phyloP scores from a whole-genome alignment of 257 asterid genomes.

The Solanum clarkiae region DNA sequence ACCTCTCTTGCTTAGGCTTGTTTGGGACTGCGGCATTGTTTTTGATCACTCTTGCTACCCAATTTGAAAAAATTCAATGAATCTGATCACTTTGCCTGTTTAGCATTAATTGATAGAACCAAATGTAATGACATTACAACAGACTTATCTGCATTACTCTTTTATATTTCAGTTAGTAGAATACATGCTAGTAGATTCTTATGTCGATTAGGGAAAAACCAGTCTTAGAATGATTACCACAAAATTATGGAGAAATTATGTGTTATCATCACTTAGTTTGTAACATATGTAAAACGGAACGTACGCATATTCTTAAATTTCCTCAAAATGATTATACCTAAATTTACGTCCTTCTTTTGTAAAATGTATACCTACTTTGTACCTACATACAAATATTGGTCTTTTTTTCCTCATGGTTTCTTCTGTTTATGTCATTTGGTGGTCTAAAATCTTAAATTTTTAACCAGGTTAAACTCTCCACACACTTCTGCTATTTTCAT shows the following conservation, averaged over 20 bases:
- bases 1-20: background rate
- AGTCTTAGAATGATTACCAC: background rate
- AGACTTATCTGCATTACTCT: background rate
- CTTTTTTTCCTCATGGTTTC: background rate
- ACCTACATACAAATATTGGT: background rate
- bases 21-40: background rate
- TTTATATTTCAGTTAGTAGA: background rate
- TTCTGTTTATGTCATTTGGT: background rate
- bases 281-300: background rate
- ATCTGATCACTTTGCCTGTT: background rate
- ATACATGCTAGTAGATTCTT: background rate
- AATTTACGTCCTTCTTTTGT: background rate
- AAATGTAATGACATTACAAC: background rate
- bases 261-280: background rate
- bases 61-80: background rate
- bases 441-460: background rate
- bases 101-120: background rate
- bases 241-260: background rate
- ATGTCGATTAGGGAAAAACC: background rate
- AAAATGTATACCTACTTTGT: background rate
- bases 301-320: background rate
- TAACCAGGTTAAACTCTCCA: slow-evolving; percentile 77
- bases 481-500: slow-evolving; percentile 60
- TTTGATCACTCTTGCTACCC: background rate
- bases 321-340: background rate